phyloP scores from a whole-genome alignment of 208 protist genomes.

The Wallacemonas collosoma region DNA sequence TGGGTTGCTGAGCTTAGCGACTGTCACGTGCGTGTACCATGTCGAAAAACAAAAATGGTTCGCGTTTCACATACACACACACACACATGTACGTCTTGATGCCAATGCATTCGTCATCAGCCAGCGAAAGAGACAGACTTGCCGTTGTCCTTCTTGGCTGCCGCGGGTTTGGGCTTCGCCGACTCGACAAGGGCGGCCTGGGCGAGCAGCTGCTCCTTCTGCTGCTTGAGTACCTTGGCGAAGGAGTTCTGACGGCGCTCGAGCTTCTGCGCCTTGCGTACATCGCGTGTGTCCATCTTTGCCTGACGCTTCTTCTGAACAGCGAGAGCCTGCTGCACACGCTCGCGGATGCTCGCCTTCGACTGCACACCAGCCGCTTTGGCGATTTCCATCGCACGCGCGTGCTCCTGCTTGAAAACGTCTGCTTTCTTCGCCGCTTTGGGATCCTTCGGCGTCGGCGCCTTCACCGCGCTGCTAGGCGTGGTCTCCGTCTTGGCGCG shows the following conservation, averaged over 20 bases:
- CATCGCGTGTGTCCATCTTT: conserved; percentile 37
- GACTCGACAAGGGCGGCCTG: conserved; percentile 31
- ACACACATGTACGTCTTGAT: no score
- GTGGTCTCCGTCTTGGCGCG: conserved; percentile 15
- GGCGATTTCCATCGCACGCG: conserved; percentile 54
- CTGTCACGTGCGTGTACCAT: no score
- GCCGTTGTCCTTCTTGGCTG: conserved; percentile 19
- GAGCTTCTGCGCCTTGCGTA: conserved; percentile 47
- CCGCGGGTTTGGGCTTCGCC: conserved; percentile 18
- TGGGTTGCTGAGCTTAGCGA: no score
- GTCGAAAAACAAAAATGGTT: no score
- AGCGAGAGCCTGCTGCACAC: conserved; percentile 54
- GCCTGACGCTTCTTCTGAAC: conserved; percentile 60
- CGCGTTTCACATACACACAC: no score
- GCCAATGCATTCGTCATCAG: neutral
- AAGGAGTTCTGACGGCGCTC: conserved; percentile 57
- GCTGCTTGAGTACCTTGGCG: conserved; percentile 76
- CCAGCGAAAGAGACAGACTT: conserved; percentile 70
- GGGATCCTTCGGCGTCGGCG: conserved; percentile 1
- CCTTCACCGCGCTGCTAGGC: neutral
- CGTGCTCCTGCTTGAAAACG: conserved; percentile 57
- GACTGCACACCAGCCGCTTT: conserved; percentile 51
- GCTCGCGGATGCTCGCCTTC: conserved; percentile 49
- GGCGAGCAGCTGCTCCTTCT: conserved; percentile 80
- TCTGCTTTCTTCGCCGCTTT: conserved; percentile 22